Evolutionary conservation across 352 stramenopile species (phyloP), one percentile per base, ranked within the genome.

Genomic region (Thraustochytrium sp.): DNA sequence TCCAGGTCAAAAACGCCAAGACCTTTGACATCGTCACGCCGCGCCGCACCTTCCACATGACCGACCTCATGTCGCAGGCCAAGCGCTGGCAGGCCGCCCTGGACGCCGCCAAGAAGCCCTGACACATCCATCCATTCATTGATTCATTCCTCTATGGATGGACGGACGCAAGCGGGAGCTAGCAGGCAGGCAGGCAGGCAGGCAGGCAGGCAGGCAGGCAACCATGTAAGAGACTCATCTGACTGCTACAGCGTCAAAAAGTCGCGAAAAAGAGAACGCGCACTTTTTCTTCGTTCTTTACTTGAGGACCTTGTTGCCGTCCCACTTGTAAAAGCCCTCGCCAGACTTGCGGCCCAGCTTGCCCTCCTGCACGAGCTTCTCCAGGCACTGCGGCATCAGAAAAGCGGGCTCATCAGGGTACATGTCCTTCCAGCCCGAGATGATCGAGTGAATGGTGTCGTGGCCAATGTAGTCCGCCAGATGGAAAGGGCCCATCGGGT

Each of bases 401-500:
- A 99, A 99, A 34, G 95, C 91, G 8, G 92, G 93, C 63, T 98
- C 95, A 85, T 97, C 92, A 26, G 96, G 96, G 90, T 95, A 96
- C 82, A 97, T 94, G 51, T 96, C 91, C 76, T 95, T 91, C 96
- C 96, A 99, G 62, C 96, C 95, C 87, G 97, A 87, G 98, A 87
- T 85, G 82, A 98, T 98, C 75, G 93, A 98, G 34, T 97, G 91
- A 86, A 91, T 97, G 42, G 95, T 98, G 89, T 99, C 96, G 46
- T 98, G 89, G 2, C 96, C 96, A 42, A 99, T 93, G 88, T 98
- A 99, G 87, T 99, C 96, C 4, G 93, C 92, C 34, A 97, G 87
- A 51, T 91, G 94, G 59, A 97, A 90, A 2, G 96, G 96, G 42
- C 95, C 95, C 95, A 99, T 99, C 9, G 96, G 96, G 89, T 99